Base-by-base conservation (phyloP, 352 stramenopile species). In the Elongisporangium undulatum region DNA sequence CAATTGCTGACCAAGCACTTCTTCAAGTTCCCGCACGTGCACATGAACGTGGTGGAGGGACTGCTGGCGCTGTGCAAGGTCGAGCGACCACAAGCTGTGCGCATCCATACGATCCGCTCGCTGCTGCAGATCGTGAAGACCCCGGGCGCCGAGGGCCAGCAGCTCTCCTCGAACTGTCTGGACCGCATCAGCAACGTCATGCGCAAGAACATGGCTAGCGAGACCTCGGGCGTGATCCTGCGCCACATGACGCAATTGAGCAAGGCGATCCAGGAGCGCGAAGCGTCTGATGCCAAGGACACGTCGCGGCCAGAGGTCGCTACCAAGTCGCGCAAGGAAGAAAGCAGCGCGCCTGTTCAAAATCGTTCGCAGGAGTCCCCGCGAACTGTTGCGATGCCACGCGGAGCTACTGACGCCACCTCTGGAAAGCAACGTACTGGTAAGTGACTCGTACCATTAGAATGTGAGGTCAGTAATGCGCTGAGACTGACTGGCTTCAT, bases 1-100 rank as follows among this genome's bases (percentile, higher is more conserved):
- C 82, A 90, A 63, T 61, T 93, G 39, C 71, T 93, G 17, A 81
- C 82, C 58, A 87, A 87, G 55, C 82, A 94, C 56, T 94, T 92
- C 55, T 74, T 77, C 65, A 80, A 82, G 63, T 92, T 90, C 61
- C 79, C 78, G 20, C 82, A 92, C 67, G 80, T 92, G 45, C 76
- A 91, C 53, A 49, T 83, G 56, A 91, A 92, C 60, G 80, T 94
- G 15, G 69, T 92, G 29, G 69, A 85, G 56, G 74, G 82, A 49
- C 52, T 91, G 56, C 66, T 92, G 5, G 67, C 66, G 49, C 73
- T 92, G 3, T 87, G 68, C 49, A 58, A 58, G 0, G 48, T 64
- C 4, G 56, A 66, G 53, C 79, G 72, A 16, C 68, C 82, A 23
- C 72, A 86, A 48, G 69, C 81, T 13, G 80, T 91, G 61, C 82